Conservation (phyloP, 768 basidiomycete species). For the Rhizopogon sp. region DNA sequence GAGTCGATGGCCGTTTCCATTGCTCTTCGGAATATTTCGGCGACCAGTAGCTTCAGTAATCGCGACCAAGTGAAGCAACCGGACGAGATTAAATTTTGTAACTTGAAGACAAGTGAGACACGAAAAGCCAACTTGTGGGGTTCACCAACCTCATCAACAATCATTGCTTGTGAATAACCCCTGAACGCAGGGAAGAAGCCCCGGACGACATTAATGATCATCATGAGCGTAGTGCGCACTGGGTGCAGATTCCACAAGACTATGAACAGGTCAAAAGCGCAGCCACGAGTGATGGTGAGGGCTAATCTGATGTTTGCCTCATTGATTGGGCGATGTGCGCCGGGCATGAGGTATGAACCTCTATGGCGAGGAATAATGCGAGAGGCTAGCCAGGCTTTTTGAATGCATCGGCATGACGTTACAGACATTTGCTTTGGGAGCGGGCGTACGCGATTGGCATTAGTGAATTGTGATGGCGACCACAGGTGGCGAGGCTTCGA, state of each 20-base stretch:
- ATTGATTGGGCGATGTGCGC: conserved; percentile 63
- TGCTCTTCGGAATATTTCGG: conserved; percentile 61
- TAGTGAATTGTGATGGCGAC: conserved; percentile 5
- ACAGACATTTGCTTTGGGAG: background rate
- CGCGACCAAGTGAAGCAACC: conserved; percentile 69
- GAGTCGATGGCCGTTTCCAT: conserved; percentile 64
- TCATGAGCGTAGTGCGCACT: conserved; percentile 63
- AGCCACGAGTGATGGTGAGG: conserved; percentile 44
- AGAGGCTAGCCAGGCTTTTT: conserved; percentile 56
- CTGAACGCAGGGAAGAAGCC: conserved; percentile 79
- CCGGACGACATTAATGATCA: conserved; percentile 63
- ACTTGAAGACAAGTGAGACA: conserved; percentile 31
- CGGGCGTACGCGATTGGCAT: background rate
- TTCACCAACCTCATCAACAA: conserved; percentile 70
- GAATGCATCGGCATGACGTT: conserved; percentile 15
- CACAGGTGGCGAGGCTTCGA: conserved; percentile 17
- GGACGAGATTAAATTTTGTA: conserved; percentile 66
- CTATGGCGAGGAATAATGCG: conserved; percentile 43
- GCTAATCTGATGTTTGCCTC: conserved; percentile 55
- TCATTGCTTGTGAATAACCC: conserved; percentile 82
- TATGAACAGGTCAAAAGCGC: conserved; percentile 50
- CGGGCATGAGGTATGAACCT: conserved; percentile 50
- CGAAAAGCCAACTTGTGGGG: conserved; percentile 8
- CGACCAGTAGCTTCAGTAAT: conserved; percentile 50
- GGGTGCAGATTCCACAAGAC: conserved; percentile 56